Evolutionary conservation across 192 early-diverging fungal genomes (phyloP).

Genomic region (Oehlia diaphana): DNA sequence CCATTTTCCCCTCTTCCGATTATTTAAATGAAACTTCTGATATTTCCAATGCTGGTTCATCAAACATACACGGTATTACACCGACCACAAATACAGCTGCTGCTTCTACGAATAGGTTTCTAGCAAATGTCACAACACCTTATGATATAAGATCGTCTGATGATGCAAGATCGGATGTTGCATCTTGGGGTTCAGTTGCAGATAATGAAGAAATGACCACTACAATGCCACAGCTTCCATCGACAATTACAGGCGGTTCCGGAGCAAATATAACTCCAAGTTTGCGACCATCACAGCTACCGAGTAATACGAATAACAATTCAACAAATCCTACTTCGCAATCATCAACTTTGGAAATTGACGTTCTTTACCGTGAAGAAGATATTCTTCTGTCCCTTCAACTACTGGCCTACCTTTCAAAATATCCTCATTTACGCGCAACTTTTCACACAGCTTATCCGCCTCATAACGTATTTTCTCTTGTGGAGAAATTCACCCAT

Average conservation of each 20-base stretch:
- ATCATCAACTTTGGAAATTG: slow-evolving; percentile 36
- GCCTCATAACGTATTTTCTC: slow-evolving; percentile 69
- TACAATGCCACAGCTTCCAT: slow-evolving; percentile 2
- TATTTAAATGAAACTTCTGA: slow-evolving; percentile 28
- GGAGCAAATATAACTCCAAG: slow-evolving; percentile 11
- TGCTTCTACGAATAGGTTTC: slow-evolving; percentile 29
- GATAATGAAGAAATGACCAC: slow-evolving; percentile 28
- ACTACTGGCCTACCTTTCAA: slow-evolving; percentile 85
- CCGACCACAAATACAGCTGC: slow-evolving; percentile 23
- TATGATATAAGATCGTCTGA: slow-evolving; percentile 23
- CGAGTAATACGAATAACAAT: slow-evolving; percentile 25
- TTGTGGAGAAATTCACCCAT: slow-evolving; percentile 75
- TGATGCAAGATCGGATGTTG: slow-evolving; percentile 31
- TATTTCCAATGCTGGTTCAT: slow-evolving; percentile 30
- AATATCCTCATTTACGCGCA: slow-evolving; percentile 82
- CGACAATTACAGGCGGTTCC: not conserved
- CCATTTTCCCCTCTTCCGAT: slow-evolving; percentile 17
- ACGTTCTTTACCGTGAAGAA: slow-evolving; percentile 75
- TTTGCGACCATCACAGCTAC: slow-evolving; percentile 30
- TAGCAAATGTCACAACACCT: slow-evolving; percentile 22
- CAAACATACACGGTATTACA: slow-evolving; percentile 24
- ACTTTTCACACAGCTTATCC: slow-evolving; percentile 51
- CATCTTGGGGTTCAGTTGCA: slow-evolving; percentile 31
- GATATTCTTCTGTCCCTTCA: slow-evolving; percentile 83
- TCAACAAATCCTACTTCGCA: slow-evolving; percentile 28